Base-by-base conservation (phyloP, 768 basidiomycete species). In the Serendipita sp. region DNA sequence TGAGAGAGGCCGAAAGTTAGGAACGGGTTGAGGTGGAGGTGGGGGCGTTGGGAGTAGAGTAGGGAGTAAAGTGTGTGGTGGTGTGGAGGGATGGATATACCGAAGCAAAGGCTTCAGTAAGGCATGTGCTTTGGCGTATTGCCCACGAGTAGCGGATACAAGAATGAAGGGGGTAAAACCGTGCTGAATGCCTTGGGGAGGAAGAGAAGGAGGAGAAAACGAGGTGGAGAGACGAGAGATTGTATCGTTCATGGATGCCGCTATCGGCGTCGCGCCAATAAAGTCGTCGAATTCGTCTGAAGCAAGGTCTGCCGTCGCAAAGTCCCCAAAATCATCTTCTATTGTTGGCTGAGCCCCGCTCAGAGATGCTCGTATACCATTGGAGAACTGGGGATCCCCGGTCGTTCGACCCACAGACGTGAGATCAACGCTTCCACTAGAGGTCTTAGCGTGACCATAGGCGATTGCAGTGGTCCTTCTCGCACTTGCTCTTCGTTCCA, bases 241-340 rank as follows among this genome's bases (percentile, higher is more conserved):
- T 6, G 46, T n/a, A 16, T 27, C 65, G 62, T 45, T 40, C 70
- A 29, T 33, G 31, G 15, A 58, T 11, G 18, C 29, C 29, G 48
- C 18, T 40, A 52, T 4, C 43, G 68, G 65, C 69, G 66, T 11
- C 13, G 52, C 52, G 31, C 52, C 52, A 31, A 53, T 29, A 31
- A 53, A 53, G 67, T 75, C 75, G 44, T 74, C 75, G 65, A 76
- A 76, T 50, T 74, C 74, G 48, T 73, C 72, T 23, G 63, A 64
- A 55, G 62, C 72, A 55, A 62, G 64, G 37, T 66, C 66, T 27
- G 80, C 78, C 0, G 79, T 76, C 1, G 86, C 80, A 71, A 92
- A 91, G 70, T 93, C 91, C 2, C 91, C 93, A 74, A 95, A 95
- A 29, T 91, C 91, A 68, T 94, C 90, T 66, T 91, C 55, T 50